Evolutionary conservation across 441 rosid species (phyloP), one percentile per base, ranked within the genome.

Genomic region (Macaranga tanarius): DNA sequence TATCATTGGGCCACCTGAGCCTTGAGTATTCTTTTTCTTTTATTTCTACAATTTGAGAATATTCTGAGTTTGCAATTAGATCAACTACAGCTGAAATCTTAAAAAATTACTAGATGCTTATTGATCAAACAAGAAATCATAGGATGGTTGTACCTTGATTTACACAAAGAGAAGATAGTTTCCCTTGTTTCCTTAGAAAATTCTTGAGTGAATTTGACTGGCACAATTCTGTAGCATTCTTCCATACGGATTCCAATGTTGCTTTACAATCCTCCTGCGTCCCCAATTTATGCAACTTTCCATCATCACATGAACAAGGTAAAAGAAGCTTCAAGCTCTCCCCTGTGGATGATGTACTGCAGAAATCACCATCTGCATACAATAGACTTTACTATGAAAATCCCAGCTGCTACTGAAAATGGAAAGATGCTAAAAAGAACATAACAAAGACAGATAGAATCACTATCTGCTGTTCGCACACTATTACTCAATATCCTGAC

Each of bases 161-260:
- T 66, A 90, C 71, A 50, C 51, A 70, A 75, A 94, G 92, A 77
- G 97, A 92, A 63, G 84, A 86, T 69, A 95, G 66, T 79, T 80
- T 89, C 83, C 99, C 99, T 19, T 82, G 92, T 75, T 79, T 95
- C 76, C 76, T 81, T 51, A 95, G 80, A 79, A 95, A 85, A 59
- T 76, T 87, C 83, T 78, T 88, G 47, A 95, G 86, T 23, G 99
- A 91, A 79, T 82, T 87, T 0, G 97, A 87, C 73, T 80, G 82
- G 75, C 97, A 90, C 78, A 84, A 77, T 57, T 88, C 88, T 23
- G 75, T 83, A 51, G 91, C 91, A 70, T 74, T 82, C 79, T 76
- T 87, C 99, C 99, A 95, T 72, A 88, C 67, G 25, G 86, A 79
- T 80, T 90, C 97, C 78, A 88, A 75, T 31, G 89, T 83, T 70